phyloP scores from a whole-genome alignment of 208 protist species.

The Leishmania tarentolae region DNA sequence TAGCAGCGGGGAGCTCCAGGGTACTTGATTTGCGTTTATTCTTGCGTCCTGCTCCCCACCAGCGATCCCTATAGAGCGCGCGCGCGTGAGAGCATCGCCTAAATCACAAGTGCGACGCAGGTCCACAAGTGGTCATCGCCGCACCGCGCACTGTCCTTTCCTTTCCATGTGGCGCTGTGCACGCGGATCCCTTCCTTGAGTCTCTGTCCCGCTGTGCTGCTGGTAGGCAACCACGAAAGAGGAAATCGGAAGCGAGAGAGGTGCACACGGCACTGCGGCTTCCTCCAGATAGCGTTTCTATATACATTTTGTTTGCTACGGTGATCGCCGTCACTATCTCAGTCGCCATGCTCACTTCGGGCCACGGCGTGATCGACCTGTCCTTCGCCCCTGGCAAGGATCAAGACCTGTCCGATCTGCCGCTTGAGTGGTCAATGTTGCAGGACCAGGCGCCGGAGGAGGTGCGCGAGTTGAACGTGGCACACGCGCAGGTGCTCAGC shows the following conservation, averaged over 20 bases:
- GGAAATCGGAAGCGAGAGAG: neutral
- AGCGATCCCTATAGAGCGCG: neutral
- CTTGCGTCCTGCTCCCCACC: neutral
- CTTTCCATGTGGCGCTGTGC: neutral
- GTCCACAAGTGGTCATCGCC: neutral
- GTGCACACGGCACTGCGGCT: neutral
- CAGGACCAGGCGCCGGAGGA: slow-evolving; percentile 12
- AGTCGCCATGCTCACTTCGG: neutral
- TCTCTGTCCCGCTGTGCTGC: neutral
- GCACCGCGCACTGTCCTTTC: neutral
- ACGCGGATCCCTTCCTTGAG: neutral
- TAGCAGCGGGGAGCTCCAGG: neutral
- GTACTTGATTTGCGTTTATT: neutral
- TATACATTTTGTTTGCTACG: neutral
- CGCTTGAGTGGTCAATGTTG: slow-evolving; percentile 12
- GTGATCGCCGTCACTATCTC: neutral
- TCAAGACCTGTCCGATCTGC: slow-evolving; percentile 36
- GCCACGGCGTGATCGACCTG: slow-evolving; percentile 27
- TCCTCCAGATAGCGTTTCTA: neutral
- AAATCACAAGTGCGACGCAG: neutral
- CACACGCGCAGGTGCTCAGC: slow-evolving; percentile 33
- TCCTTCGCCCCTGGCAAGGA: slow-evolving; percentile 27
- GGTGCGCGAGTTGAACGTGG: slow-evolving; percentile 30
- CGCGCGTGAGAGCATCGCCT: neutral
- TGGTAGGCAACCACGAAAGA: neutral